These are phyloP conservation scores for Monosporascus sp. DNA, from an alignment of 2,329 filamentous ascomycete genomes.

Conservation along the genomic window DNA sequence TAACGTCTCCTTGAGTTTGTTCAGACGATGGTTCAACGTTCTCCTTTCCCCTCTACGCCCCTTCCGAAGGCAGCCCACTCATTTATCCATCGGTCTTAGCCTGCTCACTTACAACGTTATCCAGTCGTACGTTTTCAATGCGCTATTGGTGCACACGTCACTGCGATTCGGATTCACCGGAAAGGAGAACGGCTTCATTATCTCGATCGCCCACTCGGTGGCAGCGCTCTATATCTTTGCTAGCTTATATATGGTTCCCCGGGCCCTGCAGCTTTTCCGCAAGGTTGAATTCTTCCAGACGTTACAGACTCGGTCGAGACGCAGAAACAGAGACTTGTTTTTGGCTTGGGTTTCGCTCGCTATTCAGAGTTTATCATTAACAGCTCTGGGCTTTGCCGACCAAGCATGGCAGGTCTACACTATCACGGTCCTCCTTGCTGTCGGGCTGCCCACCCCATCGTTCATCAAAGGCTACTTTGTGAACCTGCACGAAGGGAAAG, in stretches of 20 bases:
- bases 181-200: conserved; percentile 1
- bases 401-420: conserved; percentile 2
- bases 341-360: background rate
- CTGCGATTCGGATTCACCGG: background rate
- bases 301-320: background rate
- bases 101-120: background rate
- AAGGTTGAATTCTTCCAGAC: background rate
- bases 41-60: background rate
- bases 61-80: background rate
- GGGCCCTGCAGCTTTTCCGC: background rate
- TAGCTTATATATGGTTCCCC: background rate
- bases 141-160: conserved; percentile 1
- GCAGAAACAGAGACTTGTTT: background rate
- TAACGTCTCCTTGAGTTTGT: no score
- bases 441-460: background rate
- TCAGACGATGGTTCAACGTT: background rate
- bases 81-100: background rate
- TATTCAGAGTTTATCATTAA: background rate
- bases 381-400: background rate
- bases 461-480: conserved; percentile 5
- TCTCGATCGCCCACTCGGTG: background rate
- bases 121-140: conserved; percentile 2
- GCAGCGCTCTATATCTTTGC: background rate
- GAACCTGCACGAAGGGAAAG: background rate
- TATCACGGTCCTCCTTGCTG: background rate